Conservation (phyloP, 495 filamentous ascomycete genomes). For the Podospora pseudocomata region DNA sequence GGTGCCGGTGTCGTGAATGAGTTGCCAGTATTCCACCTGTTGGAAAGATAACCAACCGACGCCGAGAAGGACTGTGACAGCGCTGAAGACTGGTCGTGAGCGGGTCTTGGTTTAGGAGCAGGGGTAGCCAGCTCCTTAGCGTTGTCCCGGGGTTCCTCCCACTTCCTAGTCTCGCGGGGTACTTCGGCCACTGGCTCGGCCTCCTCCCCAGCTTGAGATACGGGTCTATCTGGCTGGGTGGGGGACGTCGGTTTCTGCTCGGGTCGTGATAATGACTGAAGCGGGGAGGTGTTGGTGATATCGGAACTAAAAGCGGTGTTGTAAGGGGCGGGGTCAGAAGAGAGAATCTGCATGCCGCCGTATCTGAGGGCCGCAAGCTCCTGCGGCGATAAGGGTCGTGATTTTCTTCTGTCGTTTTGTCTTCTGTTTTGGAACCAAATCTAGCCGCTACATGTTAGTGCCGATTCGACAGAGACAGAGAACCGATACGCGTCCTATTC, state of each 20-base stretch:
- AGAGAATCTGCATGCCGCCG: constrained; percentile 52
- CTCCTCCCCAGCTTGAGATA: constrained; percentile 15
- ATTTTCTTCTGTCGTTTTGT: constrained; percentile 88
- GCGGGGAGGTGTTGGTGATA: constrained; percentile 22
- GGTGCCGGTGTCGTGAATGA: constrained; percentile 39
- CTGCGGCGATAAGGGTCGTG: constrained; percentile 77
- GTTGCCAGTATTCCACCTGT: constrained; percentile 37
- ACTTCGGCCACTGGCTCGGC: constrained; percentile 9
- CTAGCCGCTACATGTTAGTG: constrained; percentile 43
- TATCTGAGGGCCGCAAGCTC: constrained; percentile 64
- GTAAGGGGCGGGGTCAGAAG: constrained; percentile 43
- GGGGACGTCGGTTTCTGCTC: constrained; percentile 20
- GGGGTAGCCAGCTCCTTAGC: constrained; percentile 17
- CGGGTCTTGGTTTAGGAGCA: constrained; percentile 10
- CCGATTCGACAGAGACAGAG: background rate
- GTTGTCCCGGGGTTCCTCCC: background rate
- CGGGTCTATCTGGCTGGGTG: constrained; percentile 16
- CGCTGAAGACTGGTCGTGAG: background rate
- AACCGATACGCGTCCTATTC: constrained; percentile 18
- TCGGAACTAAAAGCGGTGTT: constrained; percentile 34
- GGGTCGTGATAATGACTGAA: constrained; percentile 16
- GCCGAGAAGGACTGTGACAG: constrained; percentile 33
- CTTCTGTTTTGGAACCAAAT: constrained; percentile 99
- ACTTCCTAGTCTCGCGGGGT: constrained; percentile 3
- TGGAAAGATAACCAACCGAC: constrained; percentile 39